These are phyloP conservation scores for Cryphonectria carpinicola DNA, from an alignment of 2,329 filamentous ascomycete species.

Conservation along the genomic window DNA sequence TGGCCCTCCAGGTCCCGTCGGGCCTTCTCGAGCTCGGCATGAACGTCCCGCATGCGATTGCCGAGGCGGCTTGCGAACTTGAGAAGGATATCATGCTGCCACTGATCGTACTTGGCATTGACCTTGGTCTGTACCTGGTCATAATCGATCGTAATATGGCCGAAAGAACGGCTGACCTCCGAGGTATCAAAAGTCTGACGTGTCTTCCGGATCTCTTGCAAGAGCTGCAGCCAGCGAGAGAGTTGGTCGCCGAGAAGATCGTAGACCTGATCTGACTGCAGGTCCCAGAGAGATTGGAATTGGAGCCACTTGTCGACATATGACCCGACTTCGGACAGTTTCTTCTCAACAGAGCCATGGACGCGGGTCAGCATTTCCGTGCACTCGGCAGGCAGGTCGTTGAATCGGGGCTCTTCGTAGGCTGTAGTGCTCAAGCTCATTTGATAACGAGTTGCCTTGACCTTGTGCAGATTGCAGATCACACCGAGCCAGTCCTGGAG, in stretches of 20 bases:
- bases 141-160: conserved; percentile 94
- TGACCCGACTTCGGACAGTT: conserved; percentile 74
- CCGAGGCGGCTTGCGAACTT: conserved; percentile 92
- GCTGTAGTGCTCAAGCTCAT: conserved; percentile 74
- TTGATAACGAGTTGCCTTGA: conserved; percentile 94
- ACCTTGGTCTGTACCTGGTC: conserved; percentile 99
- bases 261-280: conserved; percentile 94
- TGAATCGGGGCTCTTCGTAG: conserved; percentile 74
- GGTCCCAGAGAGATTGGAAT: conserved; percentile 97
- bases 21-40: conserved; percentile 88
- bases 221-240: conserved; percentile 87
- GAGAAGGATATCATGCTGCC: conserved; percentile 95
- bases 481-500: conserved; percentile 92
- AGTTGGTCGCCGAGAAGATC: conserved; percentile 89
- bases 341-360: conserved; percentile 82
- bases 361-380: conserved; percentile 78
- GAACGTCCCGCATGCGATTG: conserved; percentile 88
- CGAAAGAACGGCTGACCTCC: conserved; percentile 89
- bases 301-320: conserved; percentile 99
- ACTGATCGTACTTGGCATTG: conserved; percentile 98
- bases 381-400: conserved; percentile 82
- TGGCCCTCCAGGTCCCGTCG: conserved; percentile 89
- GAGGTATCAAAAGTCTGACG: conserved; percentile 97
- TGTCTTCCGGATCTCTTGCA: conserved; percentile 97
- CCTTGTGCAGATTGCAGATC: conserved; percentile 88